These are phyloP conservation scores for Fraxinus angustifolia DNA, from an alignment of 305 asterid genomes.

Conservation along the genomic window DNA sequence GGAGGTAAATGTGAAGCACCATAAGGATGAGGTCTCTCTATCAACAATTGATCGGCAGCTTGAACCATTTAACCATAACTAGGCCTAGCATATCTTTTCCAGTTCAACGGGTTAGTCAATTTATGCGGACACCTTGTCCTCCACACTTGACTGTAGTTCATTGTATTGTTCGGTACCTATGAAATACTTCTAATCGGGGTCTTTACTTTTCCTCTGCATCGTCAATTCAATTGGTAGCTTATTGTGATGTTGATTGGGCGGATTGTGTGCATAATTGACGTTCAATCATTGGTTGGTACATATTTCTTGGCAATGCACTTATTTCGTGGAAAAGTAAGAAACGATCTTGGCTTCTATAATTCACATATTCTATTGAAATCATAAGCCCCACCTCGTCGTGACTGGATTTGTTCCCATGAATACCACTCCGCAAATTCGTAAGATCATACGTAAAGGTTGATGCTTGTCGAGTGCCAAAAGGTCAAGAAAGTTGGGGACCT, in stretches of 20 bases:
- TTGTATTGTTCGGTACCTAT: neutral
- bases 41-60: neutral
- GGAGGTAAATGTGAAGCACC: neutral
- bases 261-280: neutral
- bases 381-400: neutral
- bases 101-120: neutral
- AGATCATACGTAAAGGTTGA: neutral
- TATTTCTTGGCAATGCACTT: neutral
- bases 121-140: neutral
- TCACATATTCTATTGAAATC: neutral
- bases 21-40: neutral
- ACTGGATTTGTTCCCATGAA: neutral
- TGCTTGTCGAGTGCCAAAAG: neutral
- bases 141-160: neutral
- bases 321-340: neutral
- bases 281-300: neutral
- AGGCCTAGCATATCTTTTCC: neutral
- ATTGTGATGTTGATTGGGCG: neutral
- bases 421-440: neutral
- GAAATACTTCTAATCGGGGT: neutral
- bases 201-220: neutral
- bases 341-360: neutral
- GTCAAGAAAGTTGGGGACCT: neutral
- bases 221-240: neutral
- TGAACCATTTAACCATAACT: neutral